phyloP scores from a whole-genome alignment of 129 eudicot genomes.

The Mikania micrantha region DNA sequence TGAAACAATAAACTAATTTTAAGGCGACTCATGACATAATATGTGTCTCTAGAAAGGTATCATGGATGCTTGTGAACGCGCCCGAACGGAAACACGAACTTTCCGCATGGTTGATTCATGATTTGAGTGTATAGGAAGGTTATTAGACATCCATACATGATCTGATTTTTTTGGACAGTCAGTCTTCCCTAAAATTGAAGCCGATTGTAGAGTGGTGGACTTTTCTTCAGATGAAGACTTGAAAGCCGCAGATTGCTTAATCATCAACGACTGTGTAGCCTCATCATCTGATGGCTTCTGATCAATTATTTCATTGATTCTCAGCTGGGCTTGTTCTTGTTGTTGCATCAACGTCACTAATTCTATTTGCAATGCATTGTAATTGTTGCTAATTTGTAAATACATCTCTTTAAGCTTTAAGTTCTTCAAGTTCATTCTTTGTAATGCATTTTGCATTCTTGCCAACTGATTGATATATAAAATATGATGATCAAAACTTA shows the following conservation, averaged over 20 bases:
- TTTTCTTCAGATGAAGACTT: slow-evolving; percentile 71
- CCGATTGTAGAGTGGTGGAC: slow-evolving; percentile 42
- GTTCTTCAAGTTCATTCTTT: slow-evolving; percentile 63
- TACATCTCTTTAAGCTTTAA: slow-evolving; percentile 59
- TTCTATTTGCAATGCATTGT: slow-evolving; percentile 51
- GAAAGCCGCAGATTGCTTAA: no score
- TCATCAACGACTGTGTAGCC: no score
- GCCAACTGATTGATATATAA: slow-evolving; percentile 32
- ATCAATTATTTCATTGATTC: no score
- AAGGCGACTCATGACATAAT: no score
- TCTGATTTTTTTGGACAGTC: no score
- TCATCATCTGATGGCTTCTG: no score
- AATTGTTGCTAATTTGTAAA: slow-evolving; percentile 52
- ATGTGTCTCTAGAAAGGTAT: no score
- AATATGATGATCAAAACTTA: no score
- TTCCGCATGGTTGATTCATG: slow-evolving; percentile 79
- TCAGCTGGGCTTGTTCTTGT: slow-evolving; percentile 41
- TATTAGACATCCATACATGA: slow-evolving; percentile 53
- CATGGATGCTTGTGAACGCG: slow-evolving; percentile 90
- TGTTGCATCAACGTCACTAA: slow-evolving; percentile 58
- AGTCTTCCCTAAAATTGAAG: slow-evolving; percentile 32
- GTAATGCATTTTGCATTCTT: slow-evolving; percentile 47
- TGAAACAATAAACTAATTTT: no score
- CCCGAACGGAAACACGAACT: slow-evolving; percentile 85
- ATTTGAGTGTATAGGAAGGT: slow-evolving; percentile 44